Evolutionary conservation across 225 moss, liverwort and hornwort species (phyloP), one percentile per base, ranked within the genome.

Genomic region (Pseudisothecium myosuroides): DNA sequence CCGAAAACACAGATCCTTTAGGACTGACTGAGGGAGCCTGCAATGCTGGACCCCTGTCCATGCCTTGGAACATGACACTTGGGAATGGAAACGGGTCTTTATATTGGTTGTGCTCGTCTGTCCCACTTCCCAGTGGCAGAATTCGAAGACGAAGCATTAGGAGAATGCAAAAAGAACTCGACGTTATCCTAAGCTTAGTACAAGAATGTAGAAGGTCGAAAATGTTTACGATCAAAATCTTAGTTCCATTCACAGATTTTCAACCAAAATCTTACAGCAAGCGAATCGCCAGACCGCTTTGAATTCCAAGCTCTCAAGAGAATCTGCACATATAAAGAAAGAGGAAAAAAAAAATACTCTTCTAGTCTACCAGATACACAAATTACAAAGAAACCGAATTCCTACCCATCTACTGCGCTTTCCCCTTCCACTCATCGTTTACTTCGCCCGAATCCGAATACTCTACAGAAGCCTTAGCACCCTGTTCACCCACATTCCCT

Each of bases 341-440:
- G 54, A 54, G 64, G 60, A 64, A 41, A 58, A 62, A n/a, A 56
- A 60, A 79, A 87, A 59, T 50, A 74, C 50, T 50, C 66, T 43
- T 80, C 54, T 52, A 52, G 15, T 58, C 77, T n/a, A 83, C 31
- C 59, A 60, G 27, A 65, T 41, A 87, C 71, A 84, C 17, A 82
- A 69, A 84, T 55, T 67, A 59, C 58, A 74, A 63, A 39, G 41
- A 49, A 47, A 87, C 52, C 77, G 43, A 36, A 24, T 60, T 86
- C 68, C 36, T 43, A 49, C 11, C 10, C 9, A 47, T 60, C 73
- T 85, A 90, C 58, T 88, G 83, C 52, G 85, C 78, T 82, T 94
- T 92, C 28, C 88, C 88, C 47, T 77, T 90, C 92, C 91, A 92
- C 27, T 91, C 94, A 62, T 94, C 94, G 64, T 91, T 88, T 66